Conservation (phyloP, 495 filamentous ascomycete species). For the Chlorociboria aeruginascens region DNA sequence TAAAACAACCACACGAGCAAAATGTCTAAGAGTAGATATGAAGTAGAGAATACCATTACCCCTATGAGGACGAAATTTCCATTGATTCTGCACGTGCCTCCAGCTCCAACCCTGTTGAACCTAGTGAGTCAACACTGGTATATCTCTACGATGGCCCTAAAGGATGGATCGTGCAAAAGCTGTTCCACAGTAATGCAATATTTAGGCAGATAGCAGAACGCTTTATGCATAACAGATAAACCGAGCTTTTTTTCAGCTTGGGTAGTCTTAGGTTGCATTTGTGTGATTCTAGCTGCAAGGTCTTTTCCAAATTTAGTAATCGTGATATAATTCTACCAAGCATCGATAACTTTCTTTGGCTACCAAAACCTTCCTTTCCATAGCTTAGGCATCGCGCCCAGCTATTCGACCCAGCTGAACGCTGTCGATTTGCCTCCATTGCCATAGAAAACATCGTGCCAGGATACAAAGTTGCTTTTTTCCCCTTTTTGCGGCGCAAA, state of each 20-base stretch:
- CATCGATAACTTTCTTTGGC: background rate
- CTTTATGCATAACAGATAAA: conserved; percentile 5
- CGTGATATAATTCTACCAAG: conserved; percentile 2
- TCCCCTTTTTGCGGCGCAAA: conserved; percentile 23
- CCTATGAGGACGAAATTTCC: too few relatives aligned
- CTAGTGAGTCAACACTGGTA: too few relatives aligned
- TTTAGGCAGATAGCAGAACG: background rate
- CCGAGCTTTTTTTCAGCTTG: background rate
- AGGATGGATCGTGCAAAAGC: too few relatives aligned
- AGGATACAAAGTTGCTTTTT: conserved; percentile 5
- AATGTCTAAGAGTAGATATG: too few relatives aligned
- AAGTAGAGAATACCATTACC: too few relatives aligned
- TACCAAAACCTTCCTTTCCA: conserved; percentile 2
- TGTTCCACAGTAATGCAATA: too few relatives aligned
- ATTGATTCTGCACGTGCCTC: too few relatives aligned
- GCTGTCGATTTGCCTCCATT: background rate
- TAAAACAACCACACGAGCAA: too few relatives aligned
- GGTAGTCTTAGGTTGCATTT: background rate
- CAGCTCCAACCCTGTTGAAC: too few relatives aligned
- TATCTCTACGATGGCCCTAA: too few relatives aligned
- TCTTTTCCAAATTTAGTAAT: background rate
- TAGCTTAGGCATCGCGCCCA: conserved; percentile 1
- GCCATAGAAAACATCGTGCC: background rate
- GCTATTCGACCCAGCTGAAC: background rate
- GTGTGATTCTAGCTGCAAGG: conserved; percentile 1